These are phyloP conservation scores for Hypoxylon sp. DNA, from an alignment of 2,329 filamentous ascomycete species.

Conservation along the genomic window DNA sequence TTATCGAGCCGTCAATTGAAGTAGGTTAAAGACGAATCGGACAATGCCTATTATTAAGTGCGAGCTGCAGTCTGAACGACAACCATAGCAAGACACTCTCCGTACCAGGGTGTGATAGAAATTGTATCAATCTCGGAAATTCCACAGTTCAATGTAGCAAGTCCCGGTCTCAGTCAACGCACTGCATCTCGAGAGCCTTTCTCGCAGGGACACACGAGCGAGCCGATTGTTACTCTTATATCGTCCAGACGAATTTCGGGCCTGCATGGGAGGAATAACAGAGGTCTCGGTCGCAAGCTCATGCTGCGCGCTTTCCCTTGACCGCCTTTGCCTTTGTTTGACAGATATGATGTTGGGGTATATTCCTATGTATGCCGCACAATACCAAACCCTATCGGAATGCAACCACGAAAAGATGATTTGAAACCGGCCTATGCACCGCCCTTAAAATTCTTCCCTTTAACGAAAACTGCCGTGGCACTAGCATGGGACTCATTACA, in stretches of 20 bases:
- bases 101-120: background rate
- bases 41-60: constrained; percentile 1
- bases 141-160: constrained; percentile 8
- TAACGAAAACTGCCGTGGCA: constrained; percentile 19
- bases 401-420: constrained; percentile 25
- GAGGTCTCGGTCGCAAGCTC: constrained; percentile 16
- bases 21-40: background rate
- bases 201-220: background rate
- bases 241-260: constrained; percentile 9
- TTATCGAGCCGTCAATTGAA: background rate
- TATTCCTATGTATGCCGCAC: constrained; percentile 40
- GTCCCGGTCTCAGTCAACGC: background rate
- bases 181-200: constrained; percentile 5
- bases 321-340: constrained; percentile 38
- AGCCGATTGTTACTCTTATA: constrained; percentile 8
- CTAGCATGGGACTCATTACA: constrained; percentile 15
- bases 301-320: constrained; percentile 24
- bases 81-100: background rate
- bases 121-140: background rate
- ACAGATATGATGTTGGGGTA: constrained; percentile 34
- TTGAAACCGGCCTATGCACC: constrained; percentile 34
- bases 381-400: constrained; percentile 23
- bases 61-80: background rate
- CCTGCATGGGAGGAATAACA: constrained; percentile 11
- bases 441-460: constrained; percentile 11